Percentiles rank a stretch among this genome's conserved stretches.
These are phyloP conservation scores for Austroboletus novae-zelandiae DNA, from an alignment of 1,284 basidiomycete species.

Conservation along the genomic window DNA sequence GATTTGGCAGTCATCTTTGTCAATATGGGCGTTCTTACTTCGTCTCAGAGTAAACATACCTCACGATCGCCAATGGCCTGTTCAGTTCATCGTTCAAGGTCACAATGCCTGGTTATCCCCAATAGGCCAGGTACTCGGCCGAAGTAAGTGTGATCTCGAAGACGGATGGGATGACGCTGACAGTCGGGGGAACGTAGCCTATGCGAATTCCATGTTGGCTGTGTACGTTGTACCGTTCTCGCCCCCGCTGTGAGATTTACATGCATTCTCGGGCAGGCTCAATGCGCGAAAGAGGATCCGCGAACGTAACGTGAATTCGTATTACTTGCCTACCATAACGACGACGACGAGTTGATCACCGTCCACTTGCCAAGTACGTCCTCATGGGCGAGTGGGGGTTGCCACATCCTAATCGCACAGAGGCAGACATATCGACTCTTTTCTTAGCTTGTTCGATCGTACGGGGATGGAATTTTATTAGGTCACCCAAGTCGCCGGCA, in stretches of 20 bases:
- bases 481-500: no score
- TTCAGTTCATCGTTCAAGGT: slow-evolving; percentile 5
- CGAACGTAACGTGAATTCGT: not conserved
- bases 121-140: not conserved
- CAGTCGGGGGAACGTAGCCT: slow-evolving; percentile 1
- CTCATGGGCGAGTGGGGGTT: no score
- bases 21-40: slow-evolving; percentile 13
- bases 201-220: slow-evolving; percentile 13
- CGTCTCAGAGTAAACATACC: not conserved
- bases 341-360: no score
- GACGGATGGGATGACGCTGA: not conserved
- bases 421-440: no score
- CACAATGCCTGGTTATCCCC: not conserved
- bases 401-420: no score
- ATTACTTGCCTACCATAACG: no score
- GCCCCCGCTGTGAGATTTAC: not conserved
- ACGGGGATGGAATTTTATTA: no score
- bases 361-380: no score
- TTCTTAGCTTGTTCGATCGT: no score
- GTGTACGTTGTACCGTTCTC: slow-evolving; percentile 6
- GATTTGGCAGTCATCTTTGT: slow-evolving; percentile 15
- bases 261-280: slow-evolving; percentile 1
- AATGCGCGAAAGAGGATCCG: slow-evolving; percentile 6
- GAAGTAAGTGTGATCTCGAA: not conserved
- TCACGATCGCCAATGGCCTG: not conserved